These are phyloP conservation scores for Fusarium tjaetaba DNA, from an alignment of 2,329 filamentous ascomycete genomes.

Conservation along the genomic window DNA sequence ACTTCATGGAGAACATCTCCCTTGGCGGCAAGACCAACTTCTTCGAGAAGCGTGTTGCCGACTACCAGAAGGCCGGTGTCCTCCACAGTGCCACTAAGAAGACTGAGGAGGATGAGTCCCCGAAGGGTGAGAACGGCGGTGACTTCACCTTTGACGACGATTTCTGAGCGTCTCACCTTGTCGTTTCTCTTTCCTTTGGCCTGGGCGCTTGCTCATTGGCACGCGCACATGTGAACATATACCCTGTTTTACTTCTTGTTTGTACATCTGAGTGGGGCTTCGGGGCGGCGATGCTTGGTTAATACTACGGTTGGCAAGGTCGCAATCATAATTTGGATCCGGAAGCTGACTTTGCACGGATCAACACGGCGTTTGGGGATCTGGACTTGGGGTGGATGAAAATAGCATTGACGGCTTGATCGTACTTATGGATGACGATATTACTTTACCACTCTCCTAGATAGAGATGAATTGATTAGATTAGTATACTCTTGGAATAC, in stretches of 20 bases:
- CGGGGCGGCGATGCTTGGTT: constrained; percentile 33
- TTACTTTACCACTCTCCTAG: constrained; percentile 37
- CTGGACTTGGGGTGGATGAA: constrained; percentile 33
- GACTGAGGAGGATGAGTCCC: constrained; percentile 60
- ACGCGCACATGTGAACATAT: constrained; percentile 36
- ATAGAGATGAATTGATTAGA: constrained; percentile 37
- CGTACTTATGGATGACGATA: constrained; percentile 42
- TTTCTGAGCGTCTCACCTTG: constrained; percentile 71
- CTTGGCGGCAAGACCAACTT: constrained; percentile 99
- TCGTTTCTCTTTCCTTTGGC: constrained; percentile 5
- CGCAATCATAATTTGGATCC: constrained; percentile 32
- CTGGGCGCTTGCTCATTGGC: constrained; percentile 1
- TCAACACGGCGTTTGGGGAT: constrained; percentile 37
- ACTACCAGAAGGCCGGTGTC: constrained; percentile 99
- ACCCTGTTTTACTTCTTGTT: constrained; percentile 40
- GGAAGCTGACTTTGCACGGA: constrained; percentile 32
- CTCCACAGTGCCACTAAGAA: constrained; percentile 87
- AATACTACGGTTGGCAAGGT: constrained; percentile 10
- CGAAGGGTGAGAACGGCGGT: constrained; percentile 69
- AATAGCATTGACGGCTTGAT: constrained; percentile 41
- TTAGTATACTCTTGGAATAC: not conserved
- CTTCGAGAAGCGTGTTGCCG: constrained; percentile 99
- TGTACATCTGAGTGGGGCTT: constrained; percentile 42
- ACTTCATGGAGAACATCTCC: constrained; percentile 99
- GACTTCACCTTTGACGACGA: constrained; percentile 97